Conservation (phyloP, 176 grass and related monocot genomes). For the Puya raimondii region DNA sequence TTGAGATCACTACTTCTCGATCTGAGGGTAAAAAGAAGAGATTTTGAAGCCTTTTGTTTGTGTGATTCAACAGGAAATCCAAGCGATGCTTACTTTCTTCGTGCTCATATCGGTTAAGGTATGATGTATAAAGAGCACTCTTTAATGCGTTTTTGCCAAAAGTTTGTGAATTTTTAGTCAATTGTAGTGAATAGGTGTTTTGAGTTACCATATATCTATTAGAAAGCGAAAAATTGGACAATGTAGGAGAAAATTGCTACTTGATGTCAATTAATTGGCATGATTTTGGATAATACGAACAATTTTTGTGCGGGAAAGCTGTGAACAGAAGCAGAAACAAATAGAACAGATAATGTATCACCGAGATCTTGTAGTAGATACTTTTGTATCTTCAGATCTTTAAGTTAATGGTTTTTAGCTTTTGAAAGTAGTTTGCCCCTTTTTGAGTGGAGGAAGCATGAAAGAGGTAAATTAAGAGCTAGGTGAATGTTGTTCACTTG, state of each 20-base stretch:
- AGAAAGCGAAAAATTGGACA: slow-evolving; percentile 4
- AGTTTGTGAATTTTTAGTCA: not conserved
- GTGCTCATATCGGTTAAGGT: slow-evolving; percentile 81
- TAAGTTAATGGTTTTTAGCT: not conserved
- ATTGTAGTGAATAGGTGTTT: not conserved
- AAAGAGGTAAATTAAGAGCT: not conserved
- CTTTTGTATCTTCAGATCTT: not conserved
- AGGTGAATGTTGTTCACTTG: not conserved
- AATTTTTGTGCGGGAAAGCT: not conserved
- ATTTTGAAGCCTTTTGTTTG: slow-evolving; percentile 1
- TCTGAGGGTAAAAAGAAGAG: not conserved
- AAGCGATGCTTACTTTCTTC: slow-evolving; percentile 66
- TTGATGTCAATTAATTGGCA: not conserved
- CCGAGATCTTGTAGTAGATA: too few relatives aligned
- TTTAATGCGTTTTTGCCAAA: too few relatives aligned
- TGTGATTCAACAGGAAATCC: slow-evolving; percentile 63
- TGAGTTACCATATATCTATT: not conserved
- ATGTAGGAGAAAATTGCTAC: not conserved
- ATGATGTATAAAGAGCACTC: not conserved
- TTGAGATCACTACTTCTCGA: not conserved
- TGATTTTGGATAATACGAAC: not conserved
- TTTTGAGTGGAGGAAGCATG: not conserved
- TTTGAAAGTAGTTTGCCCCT: not conserved
- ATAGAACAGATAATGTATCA: too few relatives aligned
- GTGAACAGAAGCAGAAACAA: too few relatives aligned